These are phyloP conservation scores for Xylariaceae sp. DNA, from an alignment of 2,329 filamentous ascomycete species.

Conservation along the genomic window DNA sequence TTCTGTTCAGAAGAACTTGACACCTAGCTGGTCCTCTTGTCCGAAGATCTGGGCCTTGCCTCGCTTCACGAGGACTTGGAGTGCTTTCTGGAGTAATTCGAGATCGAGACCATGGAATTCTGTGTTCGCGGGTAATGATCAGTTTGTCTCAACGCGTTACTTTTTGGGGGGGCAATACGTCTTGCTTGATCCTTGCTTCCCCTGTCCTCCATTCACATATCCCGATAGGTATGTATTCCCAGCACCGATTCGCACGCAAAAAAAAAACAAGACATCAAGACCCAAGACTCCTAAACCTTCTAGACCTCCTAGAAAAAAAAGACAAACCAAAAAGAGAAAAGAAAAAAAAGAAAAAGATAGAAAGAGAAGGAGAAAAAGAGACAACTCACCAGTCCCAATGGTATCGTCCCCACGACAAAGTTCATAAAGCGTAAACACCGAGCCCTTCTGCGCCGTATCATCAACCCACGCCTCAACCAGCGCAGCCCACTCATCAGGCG, in stretches of 20 bases:
- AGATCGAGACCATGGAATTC: constrained; percentile 87
- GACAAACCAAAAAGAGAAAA: not conserved
- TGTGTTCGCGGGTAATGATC: constrained; percentile 27
- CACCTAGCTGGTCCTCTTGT: constrained; percentile 77
- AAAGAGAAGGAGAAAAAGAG: constrained; percentile 4
- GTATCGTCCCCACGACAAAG: constrained; percentile 81
- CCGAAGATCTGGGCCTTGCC: constrained; percentile 94
- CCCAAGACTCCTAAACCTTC: no score
- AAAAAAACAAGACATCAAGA: no score
- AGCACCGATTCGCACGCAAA: no score
- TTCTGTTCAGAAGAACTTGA: constrained; percentile 81
- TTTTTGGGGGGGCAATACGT: not conserved
- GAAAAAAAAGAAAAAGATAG: not conserved
- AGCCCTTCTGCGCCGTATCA: constrained; percentile 79
- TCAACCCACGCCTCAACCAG: constrained; percentile 77
- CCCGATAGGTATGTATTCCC: no score
- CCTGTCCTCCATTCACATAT: no score
- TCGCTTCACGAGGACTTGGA: constrained; percentile 77
- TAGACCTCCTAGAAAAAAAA: not conserved
- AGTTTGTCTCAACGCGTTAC: constrained; percentile 4
- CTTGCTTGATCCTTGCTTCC: not conserved
- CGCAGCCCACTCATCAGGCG: constrained; percentile 84
- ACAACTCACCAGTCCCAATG: constrained; percentile 53
- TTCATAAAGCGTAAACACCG: constrained; percentile 89
- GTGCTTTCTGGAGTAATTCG: constrained; percentile 71